Percentiles rank a stretch among this genome's conserved stretches.
Evolutionary conservation across 202 grass and related monocot species (phyloP).

Genomic region (Saccharum hybrid): DNA sequence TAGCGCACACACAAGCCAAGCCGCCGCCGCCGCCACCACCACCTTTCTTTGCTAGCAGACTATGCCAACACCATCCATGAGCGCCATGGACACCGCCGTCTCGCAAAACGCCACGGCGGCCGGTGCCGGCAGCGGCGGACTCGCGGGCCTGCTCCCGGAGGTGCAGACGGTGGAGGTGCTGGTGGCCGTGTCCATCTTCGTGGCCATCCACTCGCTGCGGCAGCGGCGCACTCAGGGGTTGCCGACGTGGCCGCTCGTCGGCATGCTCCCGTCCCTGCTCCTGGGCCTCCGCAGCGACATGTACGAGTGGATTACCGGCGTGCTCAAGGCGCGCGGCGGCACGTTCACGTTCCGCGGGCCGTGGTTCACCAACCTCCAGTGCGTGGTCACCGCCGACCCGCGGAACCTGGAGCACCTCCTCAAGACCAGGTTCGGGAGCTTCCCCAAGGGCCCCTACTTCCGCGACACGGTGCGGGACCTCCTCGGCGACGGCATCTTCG

Average conservation of each 20-base stretch:
- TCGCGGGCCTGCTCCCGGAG: constrained; percentile 54
- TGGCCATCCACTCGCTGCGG: constrained; percentile 67
- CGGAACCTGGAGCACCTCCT: constrained; percentile 96
- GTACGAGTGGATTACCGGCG: constrained; percentile 91
- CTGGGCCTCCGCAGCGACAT: constrained; percentile 76
- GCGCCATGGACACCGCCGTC: constrained; percentile 28
- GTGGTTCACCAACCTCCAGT: constrained; percentile 85
- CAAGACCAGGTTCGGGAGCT: constrained; percentile 84
- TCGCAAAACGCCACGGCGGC: constrained; percentile 30
- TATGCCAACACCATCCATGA: constrained; percentile 7
- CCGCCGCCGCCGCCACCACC: neutral
- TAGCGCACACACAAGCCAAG: neutral
- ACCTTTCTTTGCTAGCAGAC: neutral
- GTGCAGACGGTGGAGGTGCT: constrained; percentile 69
- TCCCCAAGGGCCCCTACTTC: constrained; percentile 93
- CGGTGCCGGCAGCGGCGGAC: neutral
- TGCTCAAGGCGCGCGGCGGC: constrained; percentile 65
- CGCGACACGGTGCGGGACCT: constrained; percentile 76
- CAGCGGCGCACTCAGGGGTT: constrained; percentile 70
- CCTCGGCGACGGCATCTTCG: constrained; percentile 96
- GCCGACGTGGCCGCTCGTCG: constrained; percentile 77
- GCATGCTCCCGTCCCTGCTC: constrained; percentile 90
- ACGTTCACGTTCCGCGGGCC: constrained; percentile 88
- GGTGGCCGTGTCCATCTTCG: constrained; percentile 71
- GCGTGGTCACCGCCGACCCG: constrained; percentile 85